phyloP scores from a whole-genome alignment of 1,284 basidiomycete species.

The Puccinia polysora region DNA sequence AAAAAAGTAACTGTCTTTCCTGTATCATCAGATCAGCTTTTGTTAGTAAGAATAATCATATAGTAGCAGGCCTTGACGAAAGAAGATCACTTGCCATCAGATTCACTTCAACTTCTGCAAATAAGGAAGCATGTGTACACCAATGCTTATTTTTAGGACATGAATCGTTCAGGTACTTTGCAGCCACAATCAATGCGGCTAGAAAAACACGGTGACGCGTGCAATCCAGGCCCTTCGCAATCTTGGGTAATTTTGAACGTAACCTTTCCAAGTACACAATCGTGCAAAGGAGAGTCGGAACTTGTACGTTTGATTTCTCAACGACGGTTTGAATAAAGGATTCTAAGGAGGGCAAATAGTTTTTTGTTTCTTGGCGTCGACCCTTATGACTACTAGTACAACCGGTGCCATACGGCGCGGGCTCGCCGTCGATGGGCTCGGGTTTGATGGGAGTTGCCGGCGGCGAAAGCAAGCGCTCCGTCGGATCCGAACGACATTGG shows the following conservation, averaged over 20 bases:
- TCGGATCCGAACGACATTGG: constrained; percentile 53
- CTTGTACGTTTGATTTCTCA: constrained; percentile 80
- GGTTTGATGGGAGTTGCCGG: constrained; percentile 25
- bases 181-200: constrained; percentile 87
- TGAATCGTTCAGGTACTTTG: constrained; percentile 96
- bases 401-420: not conserved
- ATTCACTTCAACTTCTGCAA: constrained; percentile 35
- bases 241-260: constrained; percentile 69
- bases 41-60: constrained; percentile 42
- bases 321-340: constrained; percentile 82
- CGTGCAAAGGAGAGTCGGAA: constrained; percentile 83
- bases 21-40: not conserved
- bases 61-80: constrained; percentile 65
- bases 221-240: constrained; percentile 84
- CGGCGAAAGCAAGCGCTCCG: constrained; percentile 28
- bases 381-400: not conserved
- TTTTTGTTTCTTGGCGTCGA: not conserved
- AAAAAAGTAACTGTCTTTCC: constrained; percentile 61
- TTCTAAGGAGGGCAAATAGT: constrained; percentile 68
- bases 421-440: not conserved
- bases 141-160: constrained; percentile 90
- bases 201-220: constrained; percentile 93
- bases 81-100: constrained; percentile 53
- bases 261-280: constrained; percentile 89
- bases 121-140: constrained; percentile 55